Evolutionary conservation across 352 stramenopile species (phyloP).

Genomic region (Globisporangium carolinianum): DNA sequence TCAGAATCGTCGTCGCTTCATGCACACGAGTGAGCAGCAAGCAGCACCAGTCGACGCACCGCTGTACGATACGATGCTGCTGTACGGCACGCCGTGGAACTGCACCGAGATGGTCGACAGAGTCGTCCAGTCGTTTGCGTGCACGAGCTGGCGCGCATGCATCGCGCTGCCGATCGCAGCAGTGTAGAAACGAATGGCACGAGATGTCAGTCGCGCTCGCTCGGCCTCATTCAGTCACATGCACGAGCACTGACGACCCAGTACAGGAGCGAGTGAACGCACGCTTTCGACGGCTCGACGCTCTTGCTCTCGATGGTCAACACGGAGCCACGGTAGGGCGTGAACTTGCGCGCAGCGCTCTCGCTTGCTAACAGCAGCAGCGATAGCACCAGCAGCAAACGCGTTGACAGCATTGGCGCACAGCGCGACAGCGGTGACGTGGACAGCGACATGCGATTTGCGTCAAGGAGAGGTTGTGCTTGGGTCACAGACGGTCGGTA

Average conservation of each 20-base stretch:
- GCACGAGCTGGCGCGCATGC: conserved; percentile 56
- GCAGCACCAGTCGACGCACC: conserved; percentile 19
- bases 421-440: background rate
- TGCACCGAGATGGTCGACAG: conserved; percentile 56
- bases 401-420: background rate
- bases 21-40: too few relatives aligned
- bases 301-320: conserved; percentile 2
- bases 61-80: conserved; percentile 59
- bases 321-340: background rate
- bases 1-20: too few relatives aligned
- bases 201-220: too few relatives aligned
- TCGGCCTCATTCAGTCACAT: too few relatives aligned
- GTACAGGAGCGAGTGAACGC: background rate
- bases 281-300: conserved; percentile 10
- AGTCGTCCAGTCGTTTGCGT: conserved; percentile 57
- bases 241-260: too few relatives aligned
- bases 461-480: too few relatives aligned
- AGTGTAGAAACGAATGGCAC: background rate
- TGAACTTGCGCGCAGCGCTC: conserved; percentile 7
- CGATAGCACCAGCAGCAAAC: conserved; percentile 14
- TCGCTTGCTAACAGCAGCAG: conserved; percentile 4
- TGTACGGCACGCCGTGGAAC: conserved; percentile 46
- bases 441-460: background rate
- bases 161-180: conserved; percentile 15
- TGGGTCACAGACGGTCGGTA: too few relatives aligned